These are phyloP conservation scores for Beauveria medogensis DNA, from an alignment of 2,329 filamentous ascomycete species.

Conservation along the genomic window DNA sequence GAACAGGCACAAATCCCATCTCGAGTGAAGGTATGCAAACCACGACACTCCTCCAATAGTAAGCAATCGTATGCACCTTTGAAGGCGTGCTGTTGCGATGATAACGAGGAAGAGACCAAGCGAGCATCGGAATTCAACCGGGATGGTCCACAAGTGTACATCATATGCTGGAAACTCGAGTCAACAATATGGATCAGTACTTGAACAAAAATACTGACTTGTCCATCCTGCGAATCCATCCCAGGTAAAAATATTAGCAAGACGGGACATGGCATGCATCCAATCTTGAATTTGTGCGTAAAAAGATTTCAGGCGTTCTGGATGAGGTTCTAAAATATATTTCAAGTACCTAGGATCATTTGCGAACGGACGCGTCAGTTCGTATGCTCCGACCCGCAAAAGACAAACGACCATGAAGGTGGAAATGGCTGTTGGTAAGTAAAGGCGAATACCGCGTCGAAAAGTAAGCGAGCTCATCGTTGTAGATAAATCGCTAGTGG, in stretches of 20 bases:
- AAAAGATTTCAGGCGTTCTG: slow-evolving; percentile 27
- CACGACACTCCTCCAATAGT: slow-evolving; percentile 33
- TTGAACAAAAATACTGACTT: slow-evolving; percentile 21
- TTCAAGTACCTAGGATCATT: slow-evolving; percentile 34
- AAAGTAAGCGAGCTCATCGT: slow-evolving; percentile 45
- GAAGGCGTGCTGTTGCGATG: slow-evolving; percentile 41
- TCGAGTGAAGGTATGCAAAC: slow-evolving; percentile 38
- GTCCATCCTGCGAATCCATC: slow-evolving; percentile 38
- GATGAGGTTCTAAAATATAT: slow-evolving; percentile 43
- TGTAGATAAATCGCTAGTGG: slow-evolving; percentile 32
- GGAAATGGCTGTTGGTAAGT: slow-evolving; percentile 41
- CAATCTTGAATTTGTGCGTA: slow-evolving; percentile 39
- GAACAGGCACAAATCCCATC: slow-evolving; percentile 50
- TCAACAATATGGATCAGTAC: neutral
- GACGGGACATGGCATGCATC: slow-evolving; percentile 38
- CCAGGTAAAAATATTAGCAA: slow-evolving; percentile 45
- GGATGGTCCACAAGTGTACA: slow-evolving; percentile 55
- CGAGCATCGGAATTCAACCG: slow-evolving; percentile 51
- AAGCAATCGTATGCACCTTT: slow-evolving; percentile 32
- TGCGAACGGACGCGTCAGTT: slow-evolving; percentile 39
- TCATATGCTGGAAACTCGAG: slow-evolving; percentile 34
- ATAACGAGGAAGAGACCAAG: slow-evolving; percentile 49
- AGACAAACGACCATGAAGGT: slow-evolving; percentile 39
- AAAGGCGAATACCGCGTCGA: slow-evolving; percentile 43
- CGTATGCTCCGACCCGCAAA: slow-evolving; percentile 38